Conservation (phyloP, 768 basidiomycete species). For the Mycena olivaceomarginata region DNA sequence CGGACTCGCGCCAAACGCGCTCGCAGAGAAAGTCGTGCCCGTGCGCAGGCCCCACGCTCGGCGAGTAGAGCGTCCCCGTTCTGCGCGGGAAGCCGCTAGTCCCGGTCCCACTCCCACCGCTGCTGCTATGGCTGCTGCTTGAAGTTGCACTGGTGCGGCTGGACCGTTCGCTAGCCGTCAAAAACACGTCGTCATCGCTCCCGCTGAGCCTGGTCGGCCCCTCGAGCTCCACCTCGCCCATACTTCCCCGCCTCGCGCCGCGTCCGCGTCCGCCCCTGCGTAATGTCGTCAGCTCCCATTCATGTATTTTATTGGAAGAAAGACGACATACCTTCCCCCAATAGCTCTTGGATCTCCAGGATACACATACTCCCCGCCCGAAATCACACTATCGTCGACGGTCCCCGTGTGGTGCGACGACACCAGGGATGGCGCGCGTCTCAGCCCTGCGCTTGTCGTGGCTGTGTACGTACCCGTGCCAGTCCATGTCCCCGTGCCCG, state of each 20-base stretch:
- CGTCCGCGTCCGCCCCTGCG: conserved; percentile 57
- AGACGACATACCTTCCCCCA: conserved; percentile 58
- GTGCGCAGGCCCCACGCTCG: conserved; percentile 49
- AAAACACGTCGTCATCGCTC: conserved; percentile 38
- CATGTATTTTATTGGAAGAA: too few species aligned
- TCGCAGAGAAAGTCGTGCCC: conserved; percentile 19
- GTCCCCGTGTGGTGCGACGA: conserved; percentile 80
- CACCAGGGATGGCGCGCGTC: conserved; percentile 66
- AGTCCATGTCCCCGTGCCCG: conserved; percentile 9
- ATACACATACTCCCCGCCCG: conserved; percentile 80
- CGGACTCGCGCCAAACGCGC: neutral
- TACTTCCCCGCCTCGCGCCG: conserved; percentile 79
- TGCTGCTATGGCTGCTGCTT: neutral
- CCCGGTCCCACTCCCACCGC: neutral
- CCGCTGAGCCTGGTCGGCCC: conserved; percentile 65
- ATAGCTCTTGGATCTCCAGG: conserved; percentile 86
- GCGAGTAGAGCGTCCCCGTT: conserved; percentile 39
- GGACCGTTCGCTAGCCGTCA: conserved; percentile 26
- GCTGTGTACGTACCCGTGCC: neutral
- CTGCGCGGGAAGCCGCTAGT: neutral
- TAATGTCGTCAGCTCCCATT: neutral
- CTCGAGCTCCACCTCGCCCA: conserved; percentile 79
- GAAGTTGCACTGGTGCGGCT: neutral
- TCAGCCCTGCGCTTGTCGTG: conserved; percentile 50
- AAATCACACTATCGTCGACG: conserved; percentile 84